Evolutionary conservation across 768 basidiomycete species (phyloP), one percentile per base, ranked within the genome.

Genomic region (Termitomyces sp.): DNA sequence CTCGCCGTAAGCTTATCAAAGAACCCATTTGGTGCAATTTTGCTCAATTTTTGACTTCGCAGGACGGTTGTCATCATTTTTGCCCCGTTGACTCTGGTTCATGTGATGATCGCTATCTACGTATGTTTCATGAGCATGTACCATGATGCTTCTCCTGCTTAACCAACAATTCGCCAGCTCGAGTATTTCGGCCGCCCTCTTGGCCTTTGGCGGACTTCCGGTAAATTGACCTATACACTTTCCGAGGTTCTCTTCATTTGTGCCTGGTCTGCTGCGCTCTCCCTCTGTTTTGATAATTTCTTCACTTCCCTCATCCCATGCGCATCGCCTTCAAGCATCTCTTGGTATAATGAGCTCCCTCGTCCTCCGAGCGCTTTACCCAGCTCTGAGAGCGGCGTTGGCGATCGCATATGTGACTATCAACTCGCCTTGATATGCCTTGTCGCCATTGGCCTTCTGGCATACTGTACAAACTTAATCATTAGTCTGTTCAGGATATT

Each of bases 101-200:
- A 94, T 78, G 92, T 96, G 66, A 86, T 95, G 81, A 75, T 82
- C 54, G 89, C 92, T 48, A 86, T 95, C 66, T 95, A 96, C 74
- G 91, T 94, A 72, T 63, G 90, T 75, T 9, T 40, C 59, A 48
- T 34, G 49, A 63, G 15, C 7, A 14, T 38, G n/a, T 36, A 20
- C 37, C 37, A 14, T n/a, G 32, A 50, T 32, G 29, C 37, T 29
- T 43, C 43, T 59, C 59, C 61, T 29, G 40, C 55, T 55, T 12
- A 59, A 42, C 47, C 34, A 29, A 32, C 60, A 64, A 38, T 63
- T 56, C 68, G 72, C 36, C 69, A 95, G 93, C 80, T 94, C 60
- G 94, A 96, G 75, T 97, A 97, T 75, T 95, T 95, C 69, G 91
- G 94, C 45, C 86, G 89, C 40, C 94, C 95, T 6, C 77, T 96